Conservation (phyloP, 1,284 basidiomycete species). For the Cutaneotrichosporon cyanovorans region DNA sequence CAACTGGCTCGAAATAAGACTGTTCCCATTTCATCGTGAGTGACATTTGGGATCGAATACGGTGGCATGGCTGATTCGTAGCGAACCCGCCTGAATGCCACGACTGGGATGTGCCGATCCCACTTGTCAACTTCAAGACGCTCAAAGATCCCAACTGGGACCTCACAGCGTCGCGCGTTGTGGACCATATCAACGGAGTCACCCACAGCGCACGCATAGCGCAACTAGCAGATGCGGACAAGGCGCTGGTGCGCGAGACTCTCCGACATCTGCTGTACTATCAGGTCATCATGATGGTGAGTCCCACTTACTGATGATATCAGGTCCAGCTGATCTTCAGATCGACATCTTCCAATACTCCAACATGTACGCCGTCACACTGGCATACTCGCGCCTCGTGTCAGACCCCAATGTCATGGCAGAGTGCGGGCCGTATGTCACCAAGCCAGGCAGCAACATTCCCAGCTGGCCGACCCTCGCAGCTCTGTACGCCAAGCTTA, state of each 20-base stretch:
- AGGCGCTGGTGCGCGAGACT: conserved; percentile 73
- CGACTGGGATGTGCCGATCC: conserved; percentile 93
- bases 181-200: conserved; percentile 29
- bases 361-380: conserved; percentile 91
- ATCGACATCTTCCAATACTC: conserved; percentile 95
- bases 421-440: conserved; percentile 86
- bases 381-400: conserved; percentile 74
- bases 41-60: neutral
- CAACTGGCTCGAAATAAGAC: conserved; percentile 87
- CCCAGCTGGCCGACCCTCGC: conserved; percentile 74
- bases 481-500: conserved; percentile 76
- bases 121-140: conserved; percentile 73
- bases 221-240: conserved; percentile 81
- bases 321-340: conserved; percentile 17
- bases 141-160: conserved; percentile 91
- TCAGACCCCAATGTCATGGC: conserved; percentile 70
- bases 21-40: conserved; percentile 81
- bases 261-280: conserved; percentile 94
- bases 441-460: conserved; percentile 53
- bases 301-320: conserved; percentile 7
- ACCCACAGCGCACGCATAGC: conserved; percentile 68
- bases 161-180: conserved; percentile 78
- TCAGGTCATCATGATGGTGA: conserved; percentile 78
- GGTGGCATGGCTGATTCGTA: no score
- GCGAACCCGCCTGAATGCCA: conserved; percentile 79